A percentile compares a stretch with the other conserved stretches of the same genome.
phyloP scores from a whole-genome alignment of 176 grass and related monocot genomes.

The Paspalum vaginatum region DNA sequence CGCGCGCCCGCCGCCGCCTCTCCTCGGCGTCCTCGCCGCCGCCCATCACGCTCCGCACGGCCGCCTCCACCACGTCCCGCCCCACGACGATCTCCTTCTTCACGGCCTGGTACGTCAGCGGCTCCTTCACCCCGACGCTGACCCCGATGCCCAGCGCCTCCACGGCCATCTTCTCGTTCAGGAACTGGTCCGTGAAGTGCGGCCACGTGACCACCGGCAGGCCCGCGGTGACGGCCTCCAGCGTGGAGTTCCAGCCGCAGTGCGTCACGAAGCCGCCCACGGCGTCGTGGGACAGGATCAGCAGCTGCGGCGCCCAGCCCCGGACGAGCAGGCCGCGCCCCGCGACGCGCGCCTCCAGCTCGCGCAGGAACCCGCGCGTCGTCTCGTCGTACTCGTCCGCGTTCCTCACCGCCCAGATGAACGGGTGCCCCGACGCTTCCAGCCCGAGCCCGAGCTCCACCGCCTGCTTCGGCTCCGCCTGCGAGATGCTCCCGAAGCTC shows the following conservation, averaged over 20 bases:
- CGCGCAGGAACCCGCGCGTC: background rate
- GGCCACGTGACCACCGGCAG: conserved; percentile 64
- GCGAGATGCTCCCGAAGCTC: conserved; percentile 69
- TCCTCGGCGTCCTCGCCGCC: conserved; percentile 39
- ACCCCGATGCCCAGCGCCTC: conserved; percentile 58
- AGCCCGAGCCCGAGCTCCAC: conserved; percentile 65
- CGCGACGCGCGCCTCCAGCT: conserved; percentile 30
- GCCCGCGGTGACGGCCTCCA: conserved; percentile 52
- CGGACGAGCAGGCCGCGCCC: conserved; percentile 43
- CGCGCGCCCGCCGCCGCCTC: conserved; percentile 23
- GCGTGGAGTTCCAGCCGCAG: conserved; percentile 79
- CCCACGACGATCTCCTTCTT: conserved; percentile 35
- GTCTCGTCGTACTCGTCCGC: background rate
- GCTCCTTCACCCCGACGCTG: conserved; percentile 30
- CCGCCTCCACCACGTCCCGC: conserved; percentile 12
- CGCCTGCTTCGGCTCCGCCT: conserved; percentile 37
- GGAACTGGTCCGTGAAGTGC: conserved; percentile 46
- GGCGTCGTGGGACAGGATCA: conserved; percentile 54
- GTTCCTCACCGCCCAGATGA: conserved; percentile 56
- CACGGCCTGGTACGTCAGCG: background rate
- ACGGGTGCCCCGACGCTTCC: conserved; percentile 47
- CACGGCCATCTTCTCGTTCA: conserved; percentile 57
- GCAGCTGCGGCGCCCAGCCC: conserved; percentile 65
- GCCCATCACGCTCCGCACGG: conserved; percentile 46
- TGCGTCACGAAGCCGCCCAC: conserved; percentile 71